Evolutionary conservation across 176 grass and related monocot genomes (phyloP).

Genomic region (Secale cereale): DNA sequence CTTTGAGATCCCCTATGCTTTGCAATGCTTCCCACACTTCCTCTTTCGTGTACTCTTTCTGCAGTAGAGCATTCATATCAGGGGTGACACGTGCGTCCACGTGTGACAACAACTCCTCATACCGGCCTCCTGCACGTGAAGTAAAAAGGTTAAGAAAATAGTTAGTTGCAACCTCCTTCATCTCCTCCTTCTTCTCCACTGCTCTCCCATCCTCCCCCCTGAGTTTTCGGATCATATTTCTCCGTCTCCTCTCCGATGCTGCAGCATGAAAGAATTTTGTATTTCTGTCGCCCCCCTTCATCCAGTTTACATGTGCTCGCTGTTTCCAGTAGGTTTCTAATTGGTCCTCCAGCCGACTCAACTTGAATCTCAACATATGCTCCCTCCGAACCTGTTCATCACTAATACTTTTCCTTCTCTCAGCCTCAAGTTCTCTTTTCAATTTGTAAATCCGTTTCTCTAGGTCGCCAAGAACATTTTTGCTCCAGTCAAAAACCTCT

Average conservation of each 20-base stretch:
- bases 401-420: too few species aligned
- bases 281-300: neutral
- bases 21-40: neutral
- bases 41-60: neutral
- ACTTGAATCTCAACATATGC: neutral
- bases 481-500: too few species aligned
- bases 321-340: neutral
- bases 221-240: neutral
- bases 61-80: neutral
- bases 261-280: neutral
- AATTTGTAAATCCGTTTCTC: too few species aligned
- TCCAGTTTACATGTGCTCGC: neutral
- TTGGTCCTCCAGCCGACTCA: neutral
- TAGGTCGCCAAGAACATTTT: too few species aligned
- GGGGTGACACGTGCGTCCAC: neutral
- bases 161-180: neutral
- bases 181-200: too few species aligned
- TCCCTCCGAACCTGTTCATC: too few species aligned
- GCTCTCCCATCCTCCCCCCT: neutral
- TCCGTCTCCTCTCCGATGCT: neutral
- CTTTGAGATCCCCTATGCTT: neutral
- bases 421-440: too few species aligned
- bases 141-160: neutral
- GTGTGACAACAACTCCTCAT: accelerated
- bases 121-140: neutral